A percentile compares a stretch with the other conserved stretches of the same genome.
Conservation (phyloP, 2,329 filamentous ascomycete genomes). For the Colletotrichum sublineola region DNA sequence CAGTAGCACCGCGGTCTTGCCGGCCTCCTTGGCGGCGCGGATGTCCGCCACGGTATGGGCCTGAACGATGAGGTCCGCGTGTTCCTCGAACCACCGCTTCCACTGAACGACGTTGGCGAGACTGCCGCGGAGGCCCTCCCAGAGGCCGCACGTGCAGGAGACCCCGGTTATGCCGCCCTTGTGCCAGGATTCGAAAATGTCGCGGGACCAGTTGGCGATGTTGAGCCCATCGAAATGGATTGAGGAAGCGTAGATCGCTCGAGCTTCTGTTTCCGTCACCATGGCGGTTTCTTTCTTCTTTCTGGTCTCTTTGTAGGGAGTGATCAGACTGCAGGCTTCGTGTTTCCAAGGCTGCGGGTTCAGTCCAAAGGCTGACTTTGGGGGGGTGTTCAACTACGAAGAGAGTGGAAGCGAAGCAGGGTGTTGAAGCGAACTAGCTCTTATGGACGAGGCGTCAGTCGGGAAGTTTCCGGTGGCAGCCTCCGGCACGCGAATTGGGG, state of each 20-base stretch:
- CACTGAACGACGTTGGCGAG: slow-evolving; percentile 57
- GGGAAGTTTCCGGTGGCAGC: background rate
- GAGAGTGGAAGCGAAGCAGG: background rate
- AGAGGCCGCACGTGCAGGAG: slow-evolving; percentile 56
- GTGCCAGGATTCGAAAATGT: slow-evolving; percentile 56
- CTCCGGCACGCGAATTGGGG: background rate
- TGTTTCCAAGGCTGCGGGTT: background rate
- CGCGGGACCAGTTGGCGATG: slow-evolving; percentile 55
- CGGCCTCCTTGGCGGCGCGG: slow-evolving; percentile 52
- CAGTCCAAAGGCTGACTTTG: background rate
- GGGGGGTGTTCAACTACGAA: background rate
- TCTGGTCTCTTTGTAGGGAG: background rate
- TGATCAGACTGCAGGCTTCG: background rate
- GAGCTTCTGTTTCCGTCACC: slow-evolving; percentile 52
- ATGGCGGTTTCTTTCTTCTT: background rate
- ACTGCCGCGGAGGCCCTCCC: slow-evolving; percentile 54
- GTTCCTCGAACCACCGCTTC: slow-evolving; percentile 59
- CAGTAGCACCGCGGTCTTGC: slow-evolving; percentile 55
- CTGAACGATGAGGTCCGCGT: slow-evolving; percentile 55
- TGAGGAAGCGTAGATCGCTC: slow-evolving; percentile 51
- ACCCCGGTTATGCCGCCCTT: slow-evolving; percentile 56
- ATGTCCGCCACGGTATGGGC: slow-evolving; percentile 54
- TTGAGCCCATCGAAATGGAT: slow-evolving; percentile 58
- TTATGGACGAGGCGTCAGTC: background rate
- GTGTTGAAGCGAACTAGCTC: background rate